Percentiles rank a stretch among this genome's conserved stretches.
Evolutionary conservation across 2,329 filamentous ascomycete species (phyloP).

Genomic region (Tolypocladium nubicola): DNA sequence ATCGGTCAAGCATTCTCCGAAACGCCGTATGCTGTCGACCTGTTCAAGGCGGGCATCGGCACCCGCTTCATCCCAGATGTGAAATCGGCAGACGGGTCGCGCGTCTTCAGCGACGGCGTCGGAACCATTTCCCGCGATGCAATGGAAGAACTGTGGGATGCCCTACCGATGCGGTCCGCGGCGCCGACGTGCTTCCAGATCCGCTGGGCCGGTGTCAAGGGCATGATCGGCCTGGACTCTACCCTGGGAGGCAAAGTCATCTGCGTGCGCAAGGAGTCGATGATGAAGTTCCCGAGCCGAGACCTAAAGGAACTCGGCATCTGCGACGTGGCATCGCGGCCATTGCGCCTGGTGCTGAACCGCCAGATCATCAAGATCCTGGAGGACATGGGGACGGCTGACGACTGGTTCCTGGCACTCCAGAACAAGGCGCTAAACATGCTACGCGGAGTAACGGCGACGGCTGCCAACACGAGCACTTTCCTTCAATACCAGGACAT

Average conservation of each 20-base stretch:
- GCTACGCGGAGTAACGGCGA: conserved; percentile 48
- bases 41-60: conserved; percentile 26
- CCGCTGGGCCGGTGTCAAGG: conserved; percentile 63
- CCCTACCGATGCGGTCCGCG: conserved; percentile 34
- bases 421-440: conserved; percentile 52
- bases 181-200: conserved; percentile 64
- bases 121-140: conserved; percentile 59
- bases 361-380: conserved; percentile 77
- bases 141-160: conserved; percentile 47
- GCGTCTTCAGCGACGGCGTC: conserved; percentile 70
- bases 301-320: conserved; percentile 53
- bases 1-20: conserved; percentile 65
- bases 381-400: conserved; percentile 59
- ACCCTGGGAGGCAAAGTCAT: conserved; percentile 47
- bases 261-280: conserved; percentile 54
- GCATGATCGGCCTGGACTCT: conserved; percentile 63
- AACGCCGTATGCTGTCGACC: conserved; percentile 51
- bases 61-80: conserved; percentile 37
- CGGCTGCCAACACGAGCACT: conserved; percentile 48
- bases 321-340: conserved; percentile 56
- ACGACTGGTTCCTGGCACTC: conserved; percentile 49
- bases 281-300: conserved; percentile 64
- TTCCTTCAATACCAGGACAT: conserved; percentile 55
- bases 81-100: conserved; percentile 31
- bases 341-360: conserved; percentile 63